Evolutionary conservation across 345 rosid species (phyloP).

Genomic region (Angophora floribunda): DNA sequence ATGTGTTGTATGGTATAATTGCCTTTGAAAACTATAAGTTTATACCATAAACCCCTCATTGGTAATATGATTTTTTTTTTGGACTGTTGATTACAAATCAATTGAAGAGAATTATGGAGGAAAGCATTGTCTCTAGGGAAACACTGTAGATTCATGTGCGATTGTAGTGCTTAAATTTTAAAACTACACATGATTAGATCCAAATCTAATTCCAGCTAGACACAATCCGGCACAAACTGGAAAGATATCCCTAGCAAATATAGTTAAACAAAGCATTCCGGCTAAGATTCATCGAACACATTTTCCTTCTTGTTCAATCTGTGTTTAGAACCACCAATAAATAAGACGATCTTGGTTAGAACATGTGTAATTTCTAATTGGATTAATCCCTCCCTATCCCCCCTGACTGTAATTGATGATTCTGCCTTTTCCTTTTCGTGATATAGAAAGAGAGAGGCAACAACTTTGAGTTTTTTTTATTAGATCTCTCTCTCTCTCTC

Average conservation of each 20-base stretch:
- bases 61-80: not conserved
- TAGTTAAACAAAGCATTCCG: not conserved
- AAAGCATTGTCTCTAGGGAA: not conserved
- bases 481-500: no score
- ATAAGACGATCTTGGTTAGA: no score
- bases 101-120: not conserved
- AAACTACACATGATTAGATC: not conserved
- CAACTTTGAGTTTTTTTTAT: no score
- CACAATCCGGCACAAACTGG: not conserved
- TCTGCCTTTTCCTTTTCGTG: no score
- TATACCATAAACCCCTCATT: not conserved
- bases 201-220: not conserved
- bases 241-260: not conserved
- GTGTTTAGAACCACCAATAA: no score
- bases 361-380: no score
- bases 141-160: not conserved
- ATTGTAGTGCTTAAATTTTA: no score
- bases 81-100: not conserved
- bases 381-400: fast-evolving
- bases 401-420: no score
- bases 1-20: not conserved
- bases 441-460: no score
- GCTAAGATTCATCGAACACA: not conserved
- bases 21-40: not conserved
- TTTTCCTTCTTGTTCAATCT: not conserved